Base-by-base conservation (phyloP, 257 asterid species). In the Ballota nigra region DNA sequence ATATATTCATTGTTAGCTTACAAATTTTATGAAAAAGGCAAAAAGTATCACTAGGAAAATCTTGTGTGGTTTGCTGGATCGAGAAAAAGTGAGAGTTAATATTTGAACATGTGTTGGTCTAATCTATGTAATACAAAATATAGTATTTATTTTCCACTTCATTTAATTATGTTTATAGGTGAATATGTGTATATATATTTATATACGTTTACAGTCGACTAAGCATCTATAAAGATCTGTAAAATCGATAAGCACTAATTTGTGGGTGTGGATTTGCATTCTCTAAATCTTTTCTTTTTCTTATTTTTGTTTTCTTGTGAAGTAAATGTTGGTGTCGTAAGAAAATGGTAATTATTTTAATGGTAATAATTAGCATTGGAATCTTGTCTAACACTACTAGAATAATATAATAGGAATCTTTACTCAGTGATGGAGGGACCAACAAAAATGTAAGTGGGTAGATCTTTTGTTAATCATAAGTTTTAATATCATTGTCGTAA, bases 371-470 rank as follows among this genome's bases (percentile, higher is more conserved):
- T 67, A 29, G 69, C 18, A 64, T 28, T 57, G 80, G 77, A 64
- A 79, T 70, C 74, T 70, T 79, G 73, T 79, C 57, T 36, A 69
- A 65, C 73, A 57, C 67, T 57, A 55, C 55, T 23, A 26, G 29
- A 26, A 26, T 26, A 12, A 13, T 45, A 60, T 53, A 72, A 66
- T 63, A 36, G 65, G 66, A 69, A 63, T 68, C 77, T 52, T 79
- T 64, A 70, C 36, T 47, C 56, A 64, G 74, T 75, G 74, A 64
- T 79, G 79, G 79, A 79, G 83, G 77, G 79, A 58, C 77, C 83
- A 79, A 33, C 70, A 19, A 33, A 31, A 19, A 29, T 16, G 18
- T 53, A 65, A 79, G 83, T 79, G 80, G 77, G 61, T 66, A 23
- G 16, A 58, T 65, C 57, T 69, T 74, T 79, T 47, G 60, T 47